Conservation (phyloP, 345 rosid genomes). For the Sonneratia caseolaris region DNA sequence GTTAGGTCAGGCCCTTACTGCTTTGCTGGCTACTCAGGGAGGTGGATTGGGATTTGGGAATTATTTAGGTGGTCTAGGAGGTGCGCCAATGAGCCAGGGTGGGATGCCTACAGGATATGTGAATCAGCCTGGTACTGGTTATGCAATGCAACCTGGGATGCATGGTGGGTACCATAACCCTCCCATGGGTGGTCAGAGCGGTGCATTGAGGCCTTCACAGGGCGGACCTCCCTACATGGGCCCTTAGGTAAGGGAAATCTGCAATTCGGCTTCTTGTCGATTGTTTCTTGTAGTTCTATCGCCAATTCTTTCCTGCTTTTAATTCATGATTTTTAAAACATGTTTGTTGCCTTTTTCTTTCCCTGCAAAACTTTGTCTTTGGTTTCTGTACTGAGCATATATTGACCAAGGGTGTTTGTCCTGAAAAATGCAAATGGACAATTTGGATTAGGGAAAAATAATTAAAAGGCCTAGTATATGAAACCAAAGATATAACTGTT, state of each 20-base stretch:
- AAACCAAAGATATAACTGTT: no score
- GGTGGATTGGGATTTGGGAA: slow-evolving; percentile 31
- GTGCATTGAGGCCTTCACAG: slow-evolving; percentile 24
- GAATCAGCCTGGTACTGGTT: slow-evolving; percentile 18
- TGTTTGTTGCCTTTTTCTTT: neutral
- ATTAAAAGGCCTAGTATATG: no score
- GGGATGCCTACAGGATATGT: slow-evolving; percentile 19
- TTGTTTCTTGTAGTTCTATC: neutral
- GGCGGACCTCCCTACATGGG: slow-evolving; percentile 33
- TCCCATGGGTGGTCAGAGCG: slow-evolving; percentile 29
- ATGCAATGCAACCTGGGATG: slow-evolving; percentile 23
- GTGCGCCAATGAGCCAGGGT: slow-evolving; percentile 22
- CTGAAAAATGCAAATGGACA: no score
- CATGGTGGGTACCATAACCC: slow-evolving; percentile 28
- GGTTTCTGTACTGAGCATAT: no score
- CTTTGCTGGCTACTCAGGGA: slow-evolving; percentile 32
- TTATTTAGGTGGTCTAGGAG: slow-evolving; percentile 16
- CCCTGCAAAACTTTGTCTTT: neutral
- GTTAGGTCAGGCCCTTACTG: slow-evolving; percentile 38
- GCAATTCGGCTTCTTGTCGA: neutral
- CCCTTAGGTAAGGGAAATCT: slow-evolving; percentile 20
- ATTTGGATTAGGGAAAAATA: no score
- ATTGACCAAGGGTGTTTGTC: no score
- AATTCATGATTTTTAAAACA: neutral
- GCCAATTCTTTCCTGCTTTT: neutral